Conservation (phyloP, 2,329 filamentous ascomycete species). For the Fusarium piperis region DNA sequence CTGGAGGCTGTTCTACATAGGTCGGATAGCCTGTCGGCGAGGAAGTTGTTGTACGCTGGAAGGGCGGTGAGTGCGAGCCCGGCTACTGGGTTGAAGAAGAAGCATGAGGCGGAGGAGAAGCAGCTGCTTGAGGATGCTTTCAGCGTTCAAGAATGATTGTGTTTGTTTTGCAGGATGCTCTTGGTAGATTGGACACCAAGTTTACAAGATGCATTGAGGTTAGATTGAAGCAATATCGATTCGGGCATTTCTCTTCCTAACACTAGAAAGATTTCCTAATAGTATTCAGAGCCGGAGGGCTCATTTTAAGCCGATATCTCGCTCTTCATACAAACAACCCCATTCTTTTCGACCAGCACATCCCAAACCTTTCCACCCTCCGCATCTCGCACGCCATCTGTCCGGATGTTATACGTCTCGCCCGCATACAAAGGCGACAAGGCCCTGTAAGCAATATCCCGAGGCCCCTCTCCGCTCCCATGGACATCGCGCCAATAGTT, state of each 20-base stretch:
- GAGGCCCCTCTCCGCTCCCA: constrained; percentile 39
- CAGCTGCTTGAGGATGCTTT: constrained; percentile 18
- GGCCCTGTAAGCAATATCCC: constrained; percentile 71
- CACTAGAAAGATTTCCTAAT: background rate
- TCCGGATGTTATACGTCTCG: constrained; percentile 71
- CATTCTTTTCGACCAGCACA: constrained; percentile 57
- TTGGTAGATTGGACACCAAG: background rate
- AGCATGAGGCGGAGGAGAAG: constrained; percentile 25
- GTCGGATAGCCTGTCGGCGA: background rate
- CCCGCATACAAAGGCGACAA: constrained; percentile 75
- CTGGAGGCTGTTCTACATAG: constrained; percentile 26
- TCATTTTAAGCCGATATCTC: constrained; percentile 34
- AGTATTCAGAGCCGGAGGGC: background rate
- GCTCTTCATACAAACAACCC: constrained; percentile 50
- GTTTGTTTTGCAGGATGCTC: background rate
- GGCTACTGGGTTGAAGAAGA: constrained; percentile 21
- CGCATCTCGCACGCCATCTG: constrained; percentile 52
- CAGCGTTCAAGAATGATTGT: background rate
- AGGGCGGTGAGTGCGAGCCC: constrained; percentile 26
- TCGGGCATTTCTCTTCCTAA: background rate
- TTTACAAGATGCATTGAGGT: background rate
- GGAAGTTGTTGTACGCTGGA: constrained; percentile 19
- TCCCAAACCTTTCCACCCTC: constrained; percentile 51
- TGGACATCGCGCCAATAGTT: constrained; percentile 70
- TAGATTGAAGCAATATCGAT: background rate